Percentiles rank a stretch among this genome's conserved stretches.
Evolutionary conservation across 176 grass and related monocot genomes (phyloP).

Genomic region (Typha latifolia): DNA sequence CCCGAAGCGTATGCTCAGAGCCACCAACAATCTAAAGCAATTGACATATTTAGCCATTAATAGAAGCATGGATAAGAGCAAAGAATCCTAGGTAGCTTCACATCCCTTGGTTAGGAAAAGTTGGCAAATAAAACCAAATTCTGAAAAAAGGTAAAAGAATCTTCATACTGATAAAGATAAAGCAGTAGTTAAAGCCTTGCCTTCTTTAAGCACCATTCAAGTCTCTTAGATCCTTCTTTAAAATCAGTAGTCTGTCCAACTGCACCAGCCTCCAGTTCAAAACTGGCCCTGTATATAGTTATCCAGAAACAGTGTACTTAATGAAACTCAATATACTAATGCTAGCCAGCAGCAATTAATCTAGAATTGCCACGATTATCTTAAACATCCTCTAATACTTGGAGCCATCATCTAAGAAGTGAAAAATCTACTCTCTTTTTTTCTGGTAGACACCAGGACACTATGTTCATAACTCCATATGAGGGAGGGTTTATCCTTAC

Average conservation of each 20-base stretch:
- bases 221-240: conserved; percentile 88
- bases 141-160: neutral
- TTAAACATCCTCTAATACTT: too few relatives aligned
- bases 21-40: conserved; percentile 78
- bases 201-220: conserved; percentile 99
- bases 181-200: conserved; percentile 24
- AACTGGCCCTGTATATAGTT: conserved; percentile 66
- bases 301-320: neutral
- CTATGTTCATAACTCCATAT: too few relatives aligned
- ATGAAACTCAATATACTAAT: neutral
- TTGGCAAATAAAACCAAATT: neutral
- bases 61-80: neutral
- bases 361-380: too few relatives aligned
- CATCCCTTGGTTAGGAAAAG: neutral
- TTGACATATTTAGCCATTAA: conserved; percentile 8
- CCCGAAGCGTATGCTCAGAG: conserved; percentile 85
- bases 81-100: neutral
- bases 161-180: neutral
- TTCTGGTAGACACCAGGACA: too few relatives aligned
- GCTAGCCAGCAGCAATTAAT: too few relatives aligned
- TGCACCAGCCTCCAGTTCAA: conserved; percentile 90
- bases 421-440: too few relatives aligned
- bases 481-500: too few relatives aligned
- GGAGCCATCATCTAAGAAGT: too few relatives aligned
- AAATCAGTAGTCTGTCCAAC: conserved; percentile 84